phyloP scores from a whole-genome alignment of 345 rosid species.

The Corymbia maculata region DNA sequence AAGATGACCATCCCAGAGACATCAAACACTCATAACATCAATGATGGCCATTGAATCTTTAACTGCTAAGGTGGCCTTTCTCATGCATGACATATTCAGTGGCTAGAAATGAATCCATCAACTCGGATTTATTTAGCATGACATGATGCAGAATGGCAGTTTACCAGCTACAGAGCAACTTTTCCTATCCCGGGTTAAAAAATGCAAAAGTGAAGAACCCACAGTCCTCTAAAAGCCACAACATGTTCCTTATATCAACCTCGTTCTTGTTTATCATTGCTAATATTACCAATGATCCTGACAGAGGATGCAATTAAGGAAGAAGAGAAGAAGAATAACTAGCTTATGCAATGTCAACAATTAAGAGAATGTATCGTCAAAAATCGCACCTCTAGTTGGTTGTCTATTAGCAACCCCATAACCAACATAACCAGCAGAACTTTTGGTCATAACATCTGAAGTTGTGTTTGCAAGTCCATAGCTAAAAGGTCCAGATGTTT shows the following conservation, averaged over 20 bases:
- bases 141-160: not conserved
- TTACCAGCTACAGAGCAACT: not conserved
- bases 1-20: not conserved
- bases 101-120: not conserved
- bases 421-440: constrained; percentile 38
- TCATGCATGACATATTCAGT: not conserved
- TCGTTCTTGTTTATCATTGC: not conserved
- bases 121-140: not conserved
- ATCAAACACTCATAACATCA: not conserved
- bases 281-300: not conserved
- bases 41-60: not conserved
- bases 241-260: not conserved
- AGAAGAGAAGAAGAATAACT: not conserved
- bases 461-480: constrained; percentile 37
- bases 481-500: constrained; percentile 32
- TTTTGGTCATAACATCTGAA: constrained; percentile 37
- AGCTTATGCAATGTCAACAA: not conserved
- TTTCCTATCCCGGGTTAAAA: not conserved
- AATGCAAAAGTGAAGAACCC: not conserved
- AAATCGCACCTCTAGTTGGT: constrained; percentile 42
- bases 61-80: not conserved
- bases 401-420: constrained; percentile 51
- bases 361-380: not conserved
- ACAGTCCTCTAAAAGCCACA: not conserved
- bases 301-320: not conserved